phyloP scores from a whole-genome alignment of 768 basidiomycete genomes.

The Boletus coccyginus region DNA sequence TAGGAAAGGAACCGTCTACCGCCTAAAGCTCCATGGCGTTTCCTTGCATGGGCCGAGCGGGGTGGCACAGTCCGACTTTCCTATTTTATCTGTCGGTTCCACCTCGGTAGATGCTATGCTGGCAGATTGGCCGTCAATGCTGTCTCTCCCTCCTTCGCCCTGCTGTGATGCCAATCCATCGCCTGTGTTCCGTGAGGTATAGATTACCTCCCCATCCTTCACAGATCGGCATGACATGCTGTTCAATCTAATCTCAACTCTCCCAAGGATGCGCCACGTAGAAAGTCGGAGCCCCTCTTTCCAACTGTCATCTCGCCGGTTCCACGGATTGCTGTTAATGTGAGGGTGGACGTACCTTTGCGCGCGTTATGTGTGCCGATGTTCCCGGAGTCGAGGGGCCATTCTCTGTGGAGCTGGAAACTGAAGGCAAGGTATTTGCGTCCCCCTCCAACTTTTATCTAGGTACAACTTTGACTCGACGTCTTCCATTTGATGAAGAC shows the following conservation, averaged over 20 bases:
- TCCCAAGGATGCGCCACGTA: slow-evolving; percentile 9
- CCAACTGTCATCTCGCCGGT: slow-evolving; percentile 37
- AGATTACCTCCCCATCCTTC: slow-evolving; percentile 44
- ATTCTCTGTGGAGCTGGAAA: slow-evolving; percentile 54
- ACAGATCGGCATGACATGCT: slow-evolving; percentile 56
- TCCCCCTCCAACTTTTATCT: slow-evolving; percentile 42
- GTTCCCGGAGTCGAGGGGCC: slow-evolving; percentile 39
- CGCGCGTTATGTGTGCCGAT: slow-evolving; percentile 49
- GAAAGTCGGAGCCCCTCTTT: slow-evolving; percentile 14
- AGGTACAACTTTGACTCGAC: slow-evolving; percentile 17
- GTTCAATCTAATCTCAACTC: slow-evolving; percentile 33
- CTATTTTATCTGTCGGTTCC: slow-evolving; percentile 35
- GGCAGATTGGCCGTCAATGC: slow-evolving; percentile 62
- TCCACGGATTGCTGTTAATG: slow-evolving; percentile 48
- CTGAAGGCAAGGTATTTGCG: slow-evolving; percentile 48
- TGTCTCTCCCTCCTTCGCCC: slow-evolving; percentile 24
- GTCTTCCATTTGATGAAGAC: slow-evolving; percentile 31
- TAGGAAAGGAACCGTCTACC: slow-evolving; percentile 50
- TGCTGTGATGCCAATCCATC: slow-evolving; percentile 57
- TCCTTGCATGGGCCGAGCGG: slow-evolving; percentile 44
- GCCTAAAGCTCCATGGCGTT: slow-evolving; percentile 40
- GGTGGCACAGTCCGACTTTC: slow-evolving; percentile 27
- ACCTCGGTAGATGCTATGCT: slow-evolving; percentile 35
- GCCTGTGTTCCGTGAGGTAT: slow-evolving; percentile 46
- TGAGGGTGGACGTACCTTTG: slow-evolving; percentile 47